Conservation (phyloP, 176 grass and related monocot genomes). For the Oryza coarctata region DNA sequence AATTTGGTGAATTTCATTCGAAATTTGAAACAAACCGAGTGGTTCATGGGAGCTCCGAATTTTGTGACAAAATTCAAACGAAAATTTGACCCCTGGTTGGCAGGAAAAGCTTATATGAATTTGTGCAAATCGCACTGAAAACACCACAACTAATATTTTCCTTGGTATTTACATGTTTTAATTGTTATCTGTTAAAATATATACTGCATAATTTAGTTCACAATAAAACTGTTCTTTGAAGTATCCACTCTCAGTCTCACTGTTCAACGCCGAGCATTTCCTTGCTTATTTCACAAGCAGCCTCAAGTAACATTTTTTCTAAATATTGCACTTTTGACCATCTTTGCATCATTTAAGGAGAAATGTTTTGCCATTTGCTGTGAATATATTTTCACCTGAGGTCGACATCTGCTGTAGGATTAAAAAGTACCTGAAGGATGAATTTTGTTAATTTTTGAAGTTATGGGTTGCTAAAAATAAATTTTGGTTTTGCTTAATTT, state of each 20-base stretch:
- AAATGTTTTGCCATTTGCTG: conserved; percentile 21
- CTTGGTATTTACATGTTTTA: neutral
- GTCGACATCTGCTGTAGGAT: neutral
- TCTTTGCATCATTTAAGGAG: neutral
- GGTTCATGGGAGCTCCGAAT: too few relatives aligned
- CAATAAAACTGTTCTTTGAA: neutral
- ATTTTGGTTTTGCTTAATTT: neutral
- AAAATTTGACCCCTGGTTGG: too few relatives aligned
- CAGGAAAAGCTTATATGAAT: neutral
- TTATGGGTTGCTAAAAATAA: neutral
- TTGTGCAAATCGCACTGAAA: neutral
- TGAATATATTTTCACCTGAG: neutral
- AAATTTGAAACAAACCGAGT: too few relatives aligned
- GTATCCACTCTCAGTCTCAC: neutral
- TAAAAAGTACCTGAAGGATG: conserved; percentile 6
- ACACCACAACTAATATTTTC: neutral
- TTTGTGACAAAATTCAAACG: neutral
- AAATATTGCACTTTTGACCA: neutral
- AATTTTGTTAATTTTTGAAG: conserved; percentile 11
- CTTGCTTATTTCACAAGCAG: conserved; percentile 7
- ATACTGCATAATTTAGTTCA: neutral
- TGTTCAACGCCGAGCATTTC: conserved; percentile 9
- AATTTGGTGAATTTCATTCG: too few relatives aligned
- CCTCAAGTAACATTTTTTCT: neutral
- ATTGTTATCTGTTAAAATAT: neutral